Evolutionary conservation across 306 rosid species (phyloP), one percentile per base, ranked within the genome.

Genomic region (Ormosia semicastrata): DNA sequence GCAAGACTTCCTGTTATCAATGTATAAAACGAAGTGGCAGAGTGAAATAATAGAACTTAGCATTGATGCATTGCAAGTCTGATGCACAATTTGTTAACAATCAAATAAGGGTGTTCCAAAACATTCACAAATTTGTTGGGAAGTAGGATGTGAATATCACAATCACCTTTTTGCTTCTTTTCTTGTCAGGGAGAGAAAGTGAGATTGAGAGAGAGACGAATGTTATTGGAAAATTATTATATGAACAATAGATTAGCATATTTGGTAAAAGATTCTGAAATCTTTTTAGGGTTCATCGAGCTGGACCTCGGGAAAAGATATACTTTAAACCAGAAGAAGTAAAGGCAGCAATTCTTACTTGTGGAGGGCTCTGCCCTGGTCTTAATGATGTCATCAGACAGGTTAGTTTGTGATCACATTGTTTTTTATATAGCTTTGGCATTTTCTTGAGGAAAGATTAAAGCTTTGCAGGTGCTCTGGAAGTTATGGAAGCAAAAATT

Each of bases 341-440:
- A 73, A 96, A 93, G 86, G 98, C 99, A 57, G 99, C 98, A 50
- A 96, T 96, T 71, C 90, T 93, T 58, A 96, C 98, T 57, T 96
- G 99, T 81, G 99, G 99, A 75, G 99, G 99, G 52, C 99, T 96
- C 82, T 96, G 99, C 82, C 99, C 99, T 75, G 99, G 99, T 84
- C 98, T 96, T 53, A 96, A 96, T 79, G 99, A 96, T 71, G 99
- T 96, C 79, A 96, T 96, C 75, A 88, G 99, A 91, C 99, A 95
- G 94, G 99, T 95, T 40, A 77, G 87, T 75, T 73, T 81, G 39
- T 46, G 30, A 73, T 84, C 75, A 65, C 11, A 47, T 66, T 81
- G 64, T 30, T 52, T 52, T 75, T 47, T 30, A 47, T 2, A 15
- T 33, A 32, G 30, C 79, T 59, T 50, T 41, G 18, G 14, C 3